Evolutionary conservation across 768 basidiomycete species (phyloP), one percentile per base, ranked within the genome.

Genomic region (Pisolithus tinctorius): DNA sequence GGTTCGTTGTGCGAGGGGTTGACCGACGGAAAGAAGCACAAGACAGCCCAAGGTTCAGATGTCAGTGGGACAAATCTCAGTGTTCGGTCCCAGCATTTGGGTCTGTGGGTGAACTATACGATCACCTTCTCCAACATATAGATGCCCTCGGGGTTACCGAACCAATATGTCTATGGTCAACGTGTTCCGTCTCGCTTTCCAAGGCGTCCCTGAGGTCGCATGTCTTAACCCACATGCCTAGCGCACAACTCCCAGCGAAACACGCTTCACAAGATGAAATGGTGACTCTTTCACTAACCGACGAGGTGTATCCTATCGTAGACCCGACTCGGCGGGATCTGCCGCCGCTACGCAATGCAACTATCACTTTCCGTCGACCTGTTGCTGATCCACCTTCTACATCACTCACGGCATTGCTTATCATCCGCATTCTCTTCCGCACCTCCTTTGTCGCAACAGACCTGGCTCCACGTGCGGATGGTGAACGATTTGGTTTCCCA

Each of bases 401-500:
- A 47, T 83, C 91, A 4, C 78, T 94, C 31, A 86, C 89, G 0
- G 86, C 93, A 3, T 70, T 93, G 14, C 78, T 94, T 23, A 81
- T 89, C 54, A 78, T 94, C 44, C 86, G 93, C 8, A 83, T 92
- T 52, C 74, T 95, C 17, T 93, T 90, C 64, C 78, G 88, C 42
- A 79, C 82, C 4, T 81, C 92, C 1, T 90, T 91, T 60, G 83
- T 84, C 17, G 80, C 85, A 6, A 50, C 53, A 13, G 88, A 88
- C 56, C 64, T 72, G 2, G 78, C 78, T 4, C 87, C 88, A 30
- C 77, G 87, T 26, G 83, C 76, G 2, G 86, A 89, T 61, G 85
- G 79, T 20, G 90, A 94, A 52, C 87, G 89, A 56, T 95, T 93
- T 66, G 93, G 93, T 0, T 90, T 95, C 65, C 93, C 93, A 5